These are phyloP conservation scores for Ophiostoma piceae DNA, from an alignment of 2,329 filamentous ascomycete genomes.

Conservation along the genomic window DNA sequence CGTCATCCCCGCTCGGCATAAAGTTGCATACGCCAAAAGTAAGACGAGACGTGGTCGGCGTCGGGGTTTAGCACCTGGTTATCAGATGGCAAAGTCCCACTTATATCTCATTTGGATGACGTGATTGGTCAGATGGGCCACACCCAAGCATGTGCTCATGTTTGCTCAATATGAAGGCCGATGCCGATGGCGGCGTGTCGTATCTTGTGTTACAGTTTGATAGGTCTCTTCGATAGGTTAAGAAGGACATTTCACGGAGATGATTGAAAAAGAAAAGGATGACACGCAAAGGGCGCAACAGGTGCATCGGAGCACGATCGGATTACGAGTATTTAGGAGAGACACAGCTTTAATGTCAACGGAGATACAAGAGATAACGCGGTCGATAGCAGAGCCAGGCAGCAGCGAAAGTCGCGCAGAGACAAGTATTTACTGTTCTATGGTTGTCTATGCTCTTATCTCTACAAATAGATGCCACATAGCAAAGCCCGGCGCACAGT, in stretches of 20 bases:
- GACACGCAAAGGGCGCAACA: neutral
- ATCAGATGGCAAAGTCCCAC: neutral
- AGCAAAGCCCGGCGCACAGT: neutral
- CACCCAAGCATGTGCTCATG: neutral
- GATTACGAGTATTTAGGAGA: slow-evolving; percentile 1
- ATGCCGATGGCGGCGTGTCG: slow-evolving; percentile 3
- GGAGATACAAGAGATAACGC: neutral
- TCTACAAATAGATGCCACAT: neutral
- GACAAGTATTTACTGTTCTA: neutral
- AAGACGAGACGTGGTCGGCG: slow-evolving; percentile 2
- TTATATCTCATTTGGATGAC: neutral
- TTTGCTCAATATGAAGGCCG: neutral
- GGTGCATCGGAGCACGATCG: neutral
- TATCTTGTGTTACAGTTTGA: neutral
- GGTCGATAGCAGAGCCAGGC: neutral
- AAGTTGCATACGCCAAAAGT: neutral
- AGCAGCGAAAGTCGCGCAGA: neutral
- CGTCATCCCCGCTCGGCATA: slow-evolving; percentile 13
- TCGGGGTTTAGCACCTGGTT: neutral
- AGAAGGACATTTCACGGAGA: neutral
- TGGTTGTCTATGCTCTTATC: neutral
- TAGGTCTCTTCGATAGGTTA: neutral
- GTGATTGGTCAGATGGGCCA: neutral
- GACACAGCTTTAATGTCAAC: neutral
- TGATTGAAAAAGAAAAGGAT: neutral